Percentiles rank a stretch among this genome's conserved stretches.
Evolutionary conservation across 805 yeast genomes (phyloP).

Genomic region (Yarrowia deformans): DNA sequence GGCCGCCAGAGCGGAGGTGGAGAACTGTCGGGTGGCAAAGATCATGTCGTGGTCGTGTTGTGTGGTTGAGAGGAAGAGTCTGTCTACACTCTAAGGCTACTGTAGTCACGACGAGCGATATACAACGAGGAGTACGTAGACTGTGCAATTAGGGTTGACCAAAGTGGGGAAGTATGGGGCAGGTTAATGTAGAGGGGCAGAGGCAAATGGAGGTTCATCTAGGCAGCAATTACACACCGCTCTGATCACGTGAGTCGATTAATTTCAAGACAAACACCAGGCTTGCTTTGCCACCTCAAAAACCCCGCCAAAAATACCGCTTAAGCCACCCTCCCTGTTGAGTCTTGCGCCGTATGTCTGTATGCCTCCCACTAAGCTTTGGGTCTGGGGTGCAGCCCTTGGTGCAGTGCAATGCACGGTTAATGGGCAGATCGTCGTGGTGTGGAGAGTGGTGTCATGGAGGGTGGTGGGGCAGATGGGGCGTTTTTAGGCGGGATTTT

Average conservation of each 20-base stretch:
- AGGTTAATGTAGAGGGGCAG: not conserved
- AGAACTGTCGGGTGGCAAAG: constrained; percentile 22
- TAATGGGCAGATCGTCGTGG: not conserved
- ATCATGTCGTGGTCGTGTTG: not conserved
- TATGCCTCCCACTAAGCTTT: not conserved
- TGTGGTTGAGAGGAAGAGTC: not conserved
- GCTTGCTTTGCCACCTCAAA: too few species aligned
- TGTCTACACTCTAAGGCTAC: not conserved
- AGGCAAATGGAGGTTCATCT: too few species aligned
- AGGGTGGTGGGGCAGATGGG: not conserved
- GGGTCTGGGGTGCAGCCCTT: constrained; percentile 27
- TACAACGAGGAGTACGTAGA: not conserved
- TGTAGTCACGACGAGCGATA: constrained; percentile 1
- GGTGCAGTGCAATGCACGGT: constrained; percentile 34
- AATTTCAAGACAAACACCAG: too few species aligned
- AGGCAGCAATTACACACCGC: too few species aligned
- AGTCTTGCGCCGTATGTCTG: not conserved
- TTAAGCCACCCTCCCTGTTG: too few species aligned
- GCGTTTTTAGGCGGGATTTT: too few species aligned
- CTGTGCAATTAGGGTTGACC: not conserved
- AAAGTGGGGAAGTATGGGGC: not conserved
- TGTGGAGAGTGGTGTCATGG: too few species aligned
- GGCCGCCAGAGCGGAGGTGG: constrained; percentile 13
- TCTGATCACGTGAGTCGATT: too few species aligned
- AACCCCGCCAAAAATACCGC: too few species aligned